Evolutionary conservation across 1,284 basidiomycete species (phyloP).

Genomic region (Tausonia pullulans): DNA sequence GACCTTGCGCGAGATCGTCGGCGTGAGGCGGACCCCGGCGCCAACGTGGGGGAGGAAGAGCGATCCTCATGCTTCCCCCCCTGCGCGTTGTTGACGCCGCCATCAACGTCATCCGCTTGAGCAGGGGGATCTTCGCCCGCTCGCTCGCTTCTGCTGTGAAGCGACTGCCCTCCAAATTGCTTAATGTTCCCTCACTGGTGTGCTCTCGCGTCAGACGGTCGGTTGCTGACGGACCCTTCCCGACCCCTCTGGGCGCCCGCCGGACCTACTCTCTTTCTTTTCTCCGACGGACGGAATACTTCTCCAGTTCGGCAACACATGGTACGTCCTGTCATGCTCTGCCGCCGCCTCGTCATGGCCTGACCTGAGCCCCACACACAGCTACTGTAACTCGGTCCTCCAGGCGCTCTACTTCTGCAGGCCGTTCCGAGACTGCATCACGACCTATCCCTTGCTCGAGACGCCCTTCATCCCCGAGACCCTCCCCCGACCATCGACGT

Average conservation of each 20-base stretch:
- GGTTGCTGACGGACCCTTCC: background rate
- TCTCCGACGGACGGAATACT: background rate
- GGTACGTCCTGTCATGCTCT: conserved; percentile 40
- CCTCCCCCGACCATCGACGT: background rate
- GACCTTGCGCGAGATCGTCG: no score
- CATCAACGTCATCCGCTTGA: no score
- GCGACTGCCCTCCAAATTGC: background rate
- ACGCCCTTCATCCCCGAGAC: conserved; percentile 24
- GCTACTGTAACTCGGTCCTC: conserved; percentile 95
- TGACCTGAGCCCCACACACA: conserved; percentile 29
- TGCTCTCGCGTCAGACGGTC: background rate
- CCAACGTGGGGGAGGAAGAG: no score
- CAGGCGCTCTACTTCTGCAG: conserved; percentile 84
- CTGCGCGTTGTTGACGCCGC: no score
- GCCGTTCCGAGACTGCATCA: conserved; percentile 67
- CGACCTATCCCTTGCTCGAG: conserved; percentile 40
- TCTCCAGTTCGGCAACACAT: conserved; percentile 65
- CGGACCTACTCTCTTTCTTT: background rate
- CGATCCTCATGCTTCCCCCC: no score
- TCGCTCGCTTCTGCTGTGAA: background rate
- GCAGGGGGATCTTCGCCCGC: no score
- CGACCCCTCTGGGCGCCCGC: background rate
- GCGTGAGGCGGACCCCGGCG: no score
- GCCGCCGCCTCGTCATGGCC: background rate
- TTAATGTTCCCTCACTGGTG: background rate